Base-by-base conservation (phyloP, 2,329 filamentous ascomycete species). In the Macrophomina tecta region DNA sequence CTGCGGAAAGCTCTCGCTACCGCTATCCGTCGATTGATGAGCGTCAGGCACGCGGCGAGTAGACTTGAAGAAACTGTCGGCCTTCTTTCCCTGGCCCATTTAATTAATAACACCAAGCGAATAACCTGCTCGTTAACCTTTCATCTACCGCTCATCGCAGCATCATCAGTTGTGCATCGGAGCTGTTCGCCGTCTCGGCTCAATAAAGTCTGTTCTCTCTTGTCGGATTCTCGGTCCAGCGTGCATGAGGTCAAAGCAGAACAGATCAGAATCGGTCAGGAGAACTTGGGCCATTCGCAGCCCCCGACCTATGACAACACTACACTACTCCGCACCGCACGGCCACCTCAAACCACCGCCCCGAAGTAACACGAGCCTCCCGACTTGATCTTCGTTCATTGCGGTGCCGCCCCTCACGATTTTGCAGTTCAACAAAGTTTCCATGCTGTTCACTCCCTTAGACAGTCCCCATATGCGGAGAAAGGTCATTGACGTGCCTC, bases 241-340 rank as follows among this genome's bases (percentile, higher is more conserved):
- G n/a, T 49, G 32, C n/a, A 53, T 9, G 34, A 62, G 45, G 42
- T 16, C 58, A 61, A 30, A 46, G 16, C 23, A 34, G 6, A 30
- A 40, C 23, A 46, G 56, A 61, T 61, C 56, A 38, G 8, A 48
- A 45, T 46, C 58, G 58, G 58, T 62, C 58, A 62, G 14, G 30
- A 23, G 32, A 62, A 45, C 58, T 62, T 62, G 56, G 56, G n/a
- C 40, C 56, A 36, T 30, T 7, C 12, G 38, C 30, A 61, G 28
- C 42, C 56, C 56, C 42, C n/a, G 4, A 34, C 42, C 16, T 30
- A 12, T 49, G 58, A 62, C 58, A 62, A 62, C 58, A 36, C 30
- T 32, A 30, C 58, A 23, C 23, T 23, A 48, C 58, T 62, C 58
- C 58, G 58, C 58, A 28, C 58, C 45, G 58, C 58, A 49, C 58